Evolutionary conservation across 495 filamentous ascomycete species (phyloP).

Genomic region (Apodospora peruviana): DNA sequence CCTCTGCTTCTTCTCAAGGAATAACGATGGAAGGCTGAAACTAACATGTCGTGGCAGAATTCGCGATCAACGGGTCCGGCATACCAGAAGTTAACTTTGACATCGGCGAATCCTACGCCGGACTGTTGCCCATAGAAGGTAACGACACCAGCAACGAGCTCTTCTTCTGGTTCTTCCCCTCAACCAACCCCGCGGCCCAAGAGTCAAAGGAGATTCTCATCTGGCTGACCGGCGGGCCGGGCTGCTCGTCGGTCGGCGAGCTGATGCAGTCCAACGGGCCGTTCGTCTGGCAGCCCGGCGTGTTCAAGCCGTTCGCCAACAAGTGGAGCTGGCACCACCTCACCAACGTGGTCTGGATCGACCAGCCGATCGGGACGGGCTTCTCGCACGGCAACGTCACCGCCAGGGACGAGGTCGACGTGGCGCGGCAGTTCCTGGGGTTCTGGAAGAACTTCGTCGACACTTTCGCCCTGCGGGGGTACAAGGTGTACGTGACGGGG

Average conservation of each 20-base stretch:
- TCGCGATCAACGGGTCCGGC: slow-evolving; percentile 59
- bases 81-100: slow-evolving; percentile 74
- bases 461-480: slow-evolving; percentile 58
- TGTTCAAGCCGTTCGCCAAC: slow-evolving; percentile 52
- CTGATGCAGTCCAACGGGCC: slow-evolving; percentile 64
- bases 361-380: slow-evolving; percentile 74
- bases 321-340: slow-evolving; percentile 63
- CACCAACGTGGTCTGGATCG: slow-evolving; percentile 63
- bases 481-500: slow-evolving; percentile 64
- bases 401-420: slow-evolving; percentile 59
- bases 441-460: slow-evolving; percentile 69
- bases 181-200: slow-evolving; percentile 41
- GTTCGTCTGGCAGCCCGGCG: slow-evolving; percentile 58
- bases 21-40: background rate
- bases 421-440: slow-evolving; percentile 62
- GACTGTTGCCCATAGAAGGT: slow-evolving; percentile 61
- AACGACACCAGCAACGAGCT: slow-evolving; percentile 53
- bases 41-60: slow-evolving; percentile 37
- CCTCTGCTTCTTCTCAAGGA: no score
- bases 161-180: slow-evolving; percentile 77
- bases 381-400: slow-evolving; percentile 61
- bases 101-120: slow-evolving; percentile 74
- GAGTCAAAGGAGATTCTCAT: slow-evolving; percentile 61
- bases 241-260: slow-evolving; percentile 61
- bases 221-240: slow-evolving; percentile 52